phyloP scores from a whole-genome alignment of 306 rosid species.

The Urtica urens region DNA sequence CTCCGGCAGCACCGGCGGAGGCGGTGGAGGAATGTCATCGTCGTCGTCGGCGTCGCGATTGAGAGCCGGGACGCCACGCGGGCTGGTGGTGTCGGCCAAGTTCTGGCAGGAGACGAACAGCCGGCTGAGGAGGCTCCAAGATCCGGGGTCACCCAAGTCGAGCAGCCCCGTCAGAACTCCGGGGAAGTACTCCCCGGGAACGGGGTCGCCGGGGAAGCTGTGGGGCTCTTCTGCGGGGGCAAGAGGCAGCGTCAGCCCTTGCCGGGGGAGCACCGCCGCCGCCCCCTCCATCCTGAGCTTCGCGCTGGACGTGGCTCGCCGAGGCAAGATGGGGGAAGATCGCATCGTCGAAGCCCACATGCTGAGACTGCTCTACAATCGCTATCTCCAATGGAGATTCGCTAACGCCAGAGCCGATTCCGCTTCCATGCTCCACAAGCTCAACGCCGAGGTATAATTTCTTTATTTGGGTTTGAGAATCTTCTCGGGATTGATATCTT shows the following conservation, averaged over 20 bases:
- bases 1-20: conserved; percentile 75
- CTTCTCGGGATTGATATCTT: too few species aligned
- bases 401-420: conserved; percentile 96
- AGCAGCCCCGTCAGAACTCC: conserved; percentile 42
- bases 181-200: conserved; percentile 58
- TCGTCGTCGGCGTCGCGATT: conserved; percentile 26
- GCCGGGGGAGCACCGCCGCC: conserved; percentile 49
- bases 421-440: conserved; percentile 73
- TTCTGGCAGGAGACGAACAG: conserved; percentile 99
- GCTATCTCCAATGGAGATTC: conserved; percentile 89
- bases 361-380: conserved; percentile 84
- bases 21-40: too few species aligned
- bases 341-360: conserved; percentile 83
- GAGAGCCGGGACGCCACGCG: conserved; percentile 36
- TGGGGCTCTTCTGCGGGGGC: conserved; percentile 62
- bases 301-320: conserved; percentile 75
- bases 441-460: conserved; percentile 71
- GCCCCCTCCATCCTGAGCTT: conserved; percentile 86
- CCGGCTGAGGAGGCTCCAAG: conserved; percentile 79
- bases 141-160: conserved; percentile 77
- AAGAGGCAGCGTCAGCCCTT: conserved; percentile 67
- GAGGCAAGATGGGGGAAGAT: conserved; percentile 95
- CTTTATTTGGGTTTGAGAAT: conserved; percentile 14
- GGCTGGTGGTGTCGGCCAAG: conserved; percentile 71
- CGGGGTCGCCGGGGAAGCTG: conserved; percentile 77